Base-by-base conservation (phyloP, 2,329 filamentous ascomycete species). In the Annulohypoxylon truncatum region DNA sequence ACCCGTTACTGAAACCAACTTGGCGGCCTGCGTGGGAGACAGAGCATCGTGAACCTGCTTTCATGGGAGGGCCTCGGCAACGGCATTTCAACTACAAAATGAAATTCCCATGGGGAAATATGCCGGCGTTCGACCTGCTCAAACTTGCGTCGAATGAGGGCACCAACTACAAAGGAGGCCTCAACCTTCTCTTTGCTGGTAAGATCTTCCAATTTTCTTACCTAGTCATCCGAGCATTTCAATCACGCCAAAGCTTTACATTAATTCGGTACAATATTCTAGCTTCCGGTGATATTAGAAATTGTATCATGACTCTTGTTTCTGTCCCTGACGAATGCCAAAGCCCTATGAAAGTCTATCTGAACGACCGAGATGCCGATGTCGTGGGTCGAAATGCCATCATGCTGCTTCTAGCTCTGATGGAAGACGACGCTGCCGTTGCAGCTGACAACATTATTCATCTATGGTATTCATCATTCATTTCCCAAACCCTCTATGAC, bases 381-480 rank as follows among this genome's bases (percentile, higher is more conserved):
- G 28, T 66, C 13, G 54, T 66, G 1, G 35, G 40, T 15, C 51
- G 66, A 22, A 66, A 66, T 18, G 58, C 44, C 10, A 46, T 57
- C 7, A 60, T 68, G 28, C 50, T 64, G 2, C 35, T 63, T 13
- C 53, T 68, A 12, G 26, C 42, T 3, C 28, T 68, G 12, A 40
- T 13, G 1, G 66, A 68, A 12, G 59, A 63, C 1, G 51, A 66
- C 28, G 7, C 54, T 1, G 12, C 4, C 2, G 22, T 47, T 3
- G 66, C 55, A 8, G 38, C 55, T 7, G 46, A 66, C 4, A 56
- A 61, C 42, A 51, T 63, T 15, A 47, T 64, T 7, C 62, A 68
- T 18, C 31, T 61, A 3, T 68, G 62, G 62, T 68, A 68, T 22
- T 68, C 66, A 1, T 42, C 62, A 1, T 63, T 68, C 20, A 54